Evolutionary conservation across 2,329 filamentous ascomycete species (phyloP), one percentile per base, ranked within the genome.

Genomic region (Setomelanomma holmii): DNA sequence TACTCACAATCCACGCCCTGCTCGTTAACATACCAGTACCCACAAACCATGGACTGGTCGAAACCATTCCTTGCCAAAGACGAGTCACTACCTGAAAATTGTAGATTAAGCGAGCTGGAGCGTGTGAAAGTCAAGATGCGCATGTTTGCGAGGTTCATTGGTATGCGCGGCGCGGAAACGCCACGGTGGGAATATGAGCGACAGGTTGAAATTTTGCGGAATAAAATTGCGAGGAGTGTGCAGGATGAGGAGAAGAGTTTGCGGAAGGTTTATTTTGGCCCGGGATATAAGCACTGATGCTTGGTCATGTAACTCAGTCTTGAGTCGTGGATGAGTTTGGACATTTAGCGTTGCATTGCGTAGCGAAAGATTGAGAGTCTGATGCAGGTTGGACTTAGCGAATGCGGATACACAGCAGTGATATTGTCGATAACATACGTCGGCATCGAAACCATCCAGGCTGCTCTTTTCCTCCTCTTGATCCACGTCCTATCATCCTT

Each of bases 131-230:
- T 80, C 51, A 92, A 92, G 79, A 80, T 89, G 56, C 79, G 88
- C 56, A 86, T 86, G 75, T 84, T 91, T 68, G 89, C 89, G 40
- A 80, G 84, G 61, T 92, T 92, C 61, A 90, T 91, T 68, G 89
- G 89, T 11, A 76, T 92, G 50, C 76, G 84, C 44, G 88, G 87
- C 1, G 84, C 83, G 63, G 82, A 85, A 58, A 82, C 80, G 24
- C 83, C 82, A 17, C 59, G 70, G 4, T 76, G 76, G 72, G 78
- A 80, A 66, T 76, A 77, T 56, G 74, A 76, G 39, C 66, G 76
- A 11, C 71, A 76, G 56, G 67, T 78, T 12, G 68, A 75, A 54
- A 63, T 70, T 40, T 30, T 74, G 43, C 49, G 49, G 46, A 60
- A 60, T 17, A 68, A 60, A 56, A 63, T 70, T 44, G 49, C 49